Percentiles rank a stretch among this genome's conserved stretches.
Evolutionary conservation across 208 protist species (phyloP).

Genomic region (Trypanosoma theileri): DNA sequence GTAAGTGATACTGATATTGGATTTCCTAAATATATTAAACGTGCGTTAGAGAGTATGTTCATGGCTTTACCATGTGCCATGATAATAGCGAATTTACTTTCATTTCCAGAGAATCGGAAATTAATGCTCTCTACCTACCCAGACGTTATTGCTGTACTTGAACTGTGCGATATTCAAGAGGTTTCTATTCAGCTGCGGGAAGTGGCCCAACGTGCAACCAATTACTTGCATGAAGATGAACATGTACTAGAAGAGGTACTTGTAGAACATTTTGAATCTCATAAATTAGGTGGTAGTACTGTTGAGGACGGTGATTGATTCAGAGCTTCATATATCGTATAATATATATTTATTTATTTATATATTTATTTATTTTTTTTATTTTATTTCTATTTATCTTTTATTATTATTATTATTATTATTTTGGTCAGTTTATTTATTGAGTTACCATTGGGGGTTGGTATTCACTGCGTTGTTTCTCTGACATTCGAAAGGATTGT

Average conservation of each 20-base stretch:
- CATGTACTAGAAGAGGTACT: not conserved
- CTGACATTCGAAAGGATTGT: too few relatives aligned
- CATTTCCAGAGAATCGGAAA: slow-evolving; percentile 23
- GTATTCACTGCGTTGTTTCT: too few relatives aligned
- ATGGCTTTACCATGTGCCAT: slow-evolving; percentile 12
- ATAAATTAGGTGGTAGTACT: not conserved
- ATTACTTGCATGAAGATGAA: slow-evolving; percentile 27
- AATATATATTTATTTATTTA: not conserved
- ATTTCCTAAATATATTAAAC: not conserved
- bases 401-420: too few relatives aligned
- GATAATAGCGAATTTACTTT: slow-evolving; percentile 29
- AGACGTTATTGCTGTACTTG: slow-evolving; percentile 13
- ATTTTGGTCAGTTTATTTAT: too few relatives aligned
- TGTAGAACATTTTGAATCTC: slow-evolving; percentile 5
- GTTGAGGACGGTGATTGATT: not conserved
- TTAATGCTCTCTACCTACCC: slow-evolving; percentile 15
- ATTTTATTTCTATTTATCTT: not conserved
- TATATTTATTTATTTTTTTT: slow-evolving; percentile 4
- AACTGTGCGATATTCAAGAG: slow-evolving; percentile 17
- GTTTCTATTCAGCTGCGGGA: slow-evolving; percentile 20
- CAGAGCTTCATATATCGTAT: not conserved
- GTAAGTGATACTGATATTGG: not conserved
- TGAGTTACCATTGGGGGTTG: too few relatives aligned
- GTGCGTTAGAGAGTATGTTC: slow-evolving; percentile 8
- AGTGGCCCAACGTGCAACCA: slow-evolving; percentile 9